Percentiles rank a stretch among this genome's conserved stretches.
These are phyloP conservation scores for Carex kokanica DNA, from an alignment of 176 grass and related monocot genomes.

Conservation along the genomic window DNA sequence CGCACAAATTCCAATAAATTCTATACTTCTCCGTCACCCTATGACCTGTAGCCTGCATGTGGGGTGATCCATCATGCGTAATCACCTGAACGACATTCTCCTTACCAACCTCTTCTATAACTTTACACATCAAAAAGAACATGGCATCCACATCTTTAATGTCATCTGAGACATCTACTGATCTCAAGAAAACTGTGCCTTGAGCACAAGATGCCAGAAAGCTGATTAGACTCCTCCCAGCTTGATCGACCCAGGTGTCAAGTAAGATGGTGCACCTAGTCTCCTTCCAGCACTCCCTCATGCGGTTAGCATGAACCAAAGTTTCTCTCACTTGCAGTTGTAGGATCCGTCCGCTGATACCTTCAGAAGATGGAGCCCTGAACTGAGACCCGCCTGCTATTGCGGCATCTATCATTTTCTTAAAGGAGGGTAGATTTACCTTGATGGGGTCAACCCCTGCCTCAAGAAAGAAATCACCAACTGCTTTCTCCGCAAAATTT, in stretches of 20 bases:
- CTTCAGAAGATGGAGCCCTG: constrained; percentile 37
- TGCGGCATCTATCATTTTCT: constrained; percentile 47
- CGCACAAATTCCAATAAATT: constrained; percentile 58
- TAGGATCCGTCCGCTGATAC: constrained; percentile 49
- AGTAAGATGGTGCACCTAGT: constrained; percentile 69
- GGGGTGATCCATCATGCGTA: constrained; percentile 42
- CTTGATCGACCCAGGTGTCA: constrained; percentile 57
- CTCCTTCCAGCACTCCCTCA: constrained; percentile 53
- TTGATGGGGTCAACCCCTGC: constrained; percentile 54
- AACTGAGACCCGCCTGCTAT: constrained; percentile 25
- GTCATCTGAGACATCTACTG: constrained; percentile 51
- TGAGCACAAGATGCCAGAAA: constrained; percentile 56
- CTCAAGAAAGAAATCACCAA: constrained; percentile 68
- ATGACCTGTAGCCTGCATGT: constrained; percentile 66
- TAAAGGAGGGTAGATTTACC: constrained; percentile 52
- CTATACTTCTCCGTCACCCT: constrained; percentile 41
- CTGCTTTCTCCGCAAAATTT: constrained; percentile 33
- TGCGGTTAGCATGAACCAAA: constrained; percentile 30
- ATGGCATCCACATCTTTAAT: constrained; percentile 53
- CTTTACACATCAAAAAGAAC: constrained; percentile 31
- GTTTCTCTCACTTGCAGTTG: constrained; percentile 57
- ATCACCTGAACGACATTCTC: constrained; percentile 69
- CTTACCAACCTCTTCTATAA: constrained; percentile 60
- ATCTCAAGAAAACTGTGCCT: constrained; percentile 69
- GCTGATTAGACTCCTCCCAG: constrained; percentile 43